phyloP scores from a whole-genome alignment of 768 basidiomycete genomes.

The Boletus rubescentipes region DNA sequence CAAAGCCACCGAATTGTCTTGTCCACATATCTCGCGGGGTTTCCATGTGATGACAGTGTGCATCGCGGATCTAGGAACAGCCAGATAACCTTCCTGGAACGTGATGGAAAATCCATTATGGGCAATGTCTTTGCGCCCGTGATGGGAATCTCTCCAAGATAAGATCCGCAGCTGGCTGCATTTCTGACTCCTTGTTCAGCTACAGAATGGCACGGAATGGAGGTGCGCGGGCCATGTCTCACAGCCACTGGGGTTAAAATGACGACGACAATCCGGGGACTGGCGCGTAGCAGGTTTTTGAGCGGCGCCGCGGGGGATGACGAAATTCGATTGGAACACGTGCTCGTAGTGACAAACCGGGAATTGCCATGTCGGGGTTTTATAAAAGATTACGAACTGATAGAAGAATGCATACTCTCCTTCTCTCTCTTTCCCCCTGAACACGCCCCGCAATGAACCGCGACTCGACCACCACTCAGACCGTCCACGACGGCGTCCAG shows the following conservation, averaged over 20 bases:
- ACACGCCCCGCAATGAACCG: constrained; percentile 16
- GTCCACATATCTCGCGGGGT: constrained; percentile 5
- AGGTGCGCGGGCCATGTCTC: not conserved
- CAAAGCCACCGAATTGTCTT: not conserved
- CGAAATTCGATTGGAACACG: constrained; percentile 18
- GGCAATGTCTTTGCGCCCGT: constrained; percentile 15
- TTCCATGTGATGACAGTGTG: not conserved
- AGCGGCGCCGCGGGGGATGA: constrained; percentile 13
- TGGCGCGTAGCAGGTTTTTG: not conserved
- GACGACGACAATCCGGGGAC: constrained; percentile 13
- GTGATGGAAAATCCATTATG: constrained; percentile 2
- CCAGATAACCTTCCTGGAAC: constrained; percentile 19
- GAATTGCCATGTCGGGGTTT: constrained; percentile 29
- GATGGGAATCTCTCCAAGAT: not conserved
- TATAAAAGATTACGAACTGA: constrained; percentile 13
- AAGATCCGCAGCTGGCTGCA: not conserved
- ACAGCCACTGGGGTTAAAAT: not conserved
- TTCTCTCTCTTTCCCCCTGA: constrained; percentile 3
- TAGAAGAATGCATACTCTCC: not conserved
- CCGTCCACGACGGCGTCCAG: constrained; percentile 33
- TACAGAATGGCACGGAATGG: too few relatives aligned
- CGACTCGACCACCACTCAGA: not conserved
- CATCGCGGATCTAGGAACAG: constrained; percentile 22
- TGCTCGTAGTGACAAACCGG: constrained; percentile 20
- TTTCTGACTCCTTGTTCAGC: too few relatives aligned